Base-by-base conservation (phyloP, 306 rosid species). In the Prosopis cineraria region DNA sequence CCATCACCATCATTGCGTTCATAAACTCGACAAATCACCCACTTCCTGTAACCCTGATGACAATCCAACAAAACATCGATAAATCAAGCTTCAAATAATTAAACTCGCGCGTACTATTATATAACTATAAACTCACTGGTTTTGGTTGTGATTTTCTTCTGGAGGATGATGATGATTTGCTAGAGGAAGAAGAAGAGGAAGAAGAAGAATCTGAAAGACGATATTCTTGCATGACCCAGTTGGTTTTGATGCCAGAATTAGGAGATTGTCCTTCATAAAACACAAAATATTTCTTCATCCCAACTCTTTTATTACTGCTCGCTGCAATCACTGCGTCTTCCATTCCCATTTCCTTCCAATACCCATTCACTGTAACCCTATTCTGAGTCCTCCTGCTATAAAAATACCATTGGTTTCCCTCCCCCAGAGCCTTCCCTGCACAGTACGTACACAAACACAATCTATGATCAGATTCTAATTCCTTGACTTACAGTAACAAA, bases 181-280 rank as follows among this genome's bases (percentile, higher is more conserved):
- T 63, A 25, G 89, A 85, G 39, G 87, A 75, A 24, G 90, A 39
- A 33, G 37, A 34, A 34, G 37, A n/a, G 12, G 43, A 43, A 2
- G 62, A 55, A 24, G 75, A 80, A 62, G 87, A 80, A 62, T 90
- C 93, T 11, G 84, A 45, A 25, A 94, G 88, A 72, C 90, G 88
- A 83, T 85, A 94, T 81, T 94, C 97, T 59, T 94, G 97, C 98
- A 94, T 92, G 78, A 81, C 82, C 98, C 98, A 94, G 70, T 88
- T 89, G 41, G 98, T 94, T 87, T 82, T 89, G 84, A 78, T 71
- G 8, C 84, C 88, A 31, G 87, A 44, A 20, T 52, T 20, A 59
- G 91, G 81, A 40, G 86, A 72, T 71, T 92, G 89, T 40, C 97
- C 98, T 0, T 88, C 14, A 79, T 83, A 79, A 41, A 95, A 95